A percentile compares a stretch with the other conserved stretches of the same genome.
These are phyloP conservation scores for Wickerhamomyces ciferrii DNA, from an alignment of 805 yeast species.

Conservation along the genomic window DNA sequence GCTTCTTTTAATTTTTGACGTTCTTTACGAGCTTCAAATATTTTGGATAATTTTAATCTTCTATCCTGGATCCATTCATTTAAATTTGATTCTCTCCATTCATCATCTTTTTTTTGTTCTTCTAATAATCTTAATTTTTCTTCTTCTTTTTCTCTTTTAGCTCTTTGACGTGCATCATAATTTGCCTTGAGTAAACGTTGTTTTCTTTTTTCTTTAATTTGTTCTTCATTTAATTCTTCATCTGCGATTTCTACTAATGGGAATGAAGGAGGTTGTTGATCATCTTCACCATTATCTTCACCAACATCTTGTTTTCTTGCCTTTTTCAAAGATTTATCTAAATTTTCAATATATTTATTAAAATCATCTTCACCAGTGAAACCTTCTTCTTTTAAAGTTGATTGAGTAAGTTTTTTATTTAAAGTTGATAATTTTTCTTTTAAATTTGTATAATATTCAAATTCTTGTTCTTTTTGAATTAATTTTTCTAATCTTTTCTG, in stretches of 20 bases:
- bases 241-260: constrained; percentile 83
- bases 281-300: constrained; percentile 38
- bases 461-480: constrained; percentile 76
- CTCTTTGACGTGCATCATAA: constrained; percentile 81
- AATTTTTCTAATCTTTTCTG: constrained; percentile 76
- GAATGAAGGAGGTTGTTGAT: constrained; percentile 49
- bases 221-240: constrained; percentile 72
- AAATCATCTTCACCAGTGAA: constrained; percentile 74
- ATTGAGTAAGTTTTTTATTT: constrained; percentile 48
- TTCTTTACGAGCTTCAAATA: constrained; percentile 63
- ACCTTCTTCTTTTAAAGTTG: constrained; percentile 62
- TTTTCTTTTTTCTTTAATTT: constrained; percentile 78
- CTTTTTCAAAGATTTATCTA: constrained; percentile 65
- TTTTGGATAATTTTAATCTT: constrained; percentile 49
- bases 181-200: constrained; percentile 82
- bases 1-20: constrained; percentile 68
- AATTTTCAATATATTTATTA: constrained; percentile 52
- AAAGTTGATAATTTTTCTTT: constrained; percentile 44
- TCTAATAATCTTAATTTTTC: constrained; percentile 58
- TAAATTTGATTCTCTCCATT: constrained; percentile 73
- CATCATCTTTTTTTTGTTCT: constrained; percentile 58
- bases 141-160: constrained; percentile 69
- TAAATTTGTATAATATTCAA: constrained; percentile 59
- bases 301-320: constrained; percentile 64
- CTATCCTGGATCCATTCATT: constrained; percentile 76